Base-by-base conservation (phyloP, 2,329 filamentous ascomycete genomes). In the Fusarium mundagurra region DNA sequence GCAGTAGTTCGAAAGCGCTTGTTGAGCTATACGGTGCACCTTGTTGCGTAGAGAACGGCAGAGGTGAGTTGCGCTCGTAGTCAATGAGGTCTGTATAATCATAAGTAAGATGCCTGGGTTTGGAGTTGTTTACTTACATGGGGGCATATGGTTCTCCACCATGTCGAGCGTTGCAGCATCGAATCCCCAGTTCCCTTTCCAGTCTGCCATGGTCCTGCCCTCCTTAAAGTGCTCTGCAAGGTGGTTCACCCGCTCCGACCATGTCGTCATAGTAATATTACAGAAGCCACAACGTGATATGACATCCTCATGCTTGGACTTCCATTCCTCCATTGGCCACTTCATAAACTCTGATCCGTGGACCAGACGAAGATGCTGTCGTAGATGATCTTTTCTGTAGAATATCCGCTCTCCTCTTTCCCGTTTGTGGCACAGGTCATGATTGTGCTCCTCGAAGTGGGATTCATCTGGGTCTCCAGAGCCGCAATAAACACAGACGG, bases 291-390 rank as follows among this genome's bases (percentile, higher is more conserved):
- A 86, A 3, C 83, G 75, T 0, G 84, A 86, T 8, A 76, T 68
- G 16, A 86, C 81, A 8, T 81, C 74, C 8, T 82, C 79, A 2
- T 79, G 80, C 1, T 75, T 78, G 0, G 79, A 74, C 68, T 81
- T 83, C 84, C 84, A 86, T 2, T 61, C 59, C 10, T 83, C 82
- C 83, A 77, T 90, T 75, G 87, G 87, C 85, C 76, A 80, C 17
- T 69, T 81, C 76, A 69, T 81, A 62, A 64, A 84, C 76, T 87
- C 87, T 2, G 72, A 73, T 39, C 81, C 77, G 41, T 86, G 85
- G 1, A 86, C 82, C 4, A 85, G 77, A 22, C 83, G 83, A 18
- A 86, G 67, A 41, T 86, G 85, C 47, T 86, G 85, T 3, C 82
- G 78, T 4, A 86, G 71, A 63, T 86, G 85, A 34, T 86, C 85